These are phyloP conservation scores for Annulohypoxylon maeteangense DNA, from an alignment of 495 filamentous ascomycete species.

Conservation along the genomic window DNA sequence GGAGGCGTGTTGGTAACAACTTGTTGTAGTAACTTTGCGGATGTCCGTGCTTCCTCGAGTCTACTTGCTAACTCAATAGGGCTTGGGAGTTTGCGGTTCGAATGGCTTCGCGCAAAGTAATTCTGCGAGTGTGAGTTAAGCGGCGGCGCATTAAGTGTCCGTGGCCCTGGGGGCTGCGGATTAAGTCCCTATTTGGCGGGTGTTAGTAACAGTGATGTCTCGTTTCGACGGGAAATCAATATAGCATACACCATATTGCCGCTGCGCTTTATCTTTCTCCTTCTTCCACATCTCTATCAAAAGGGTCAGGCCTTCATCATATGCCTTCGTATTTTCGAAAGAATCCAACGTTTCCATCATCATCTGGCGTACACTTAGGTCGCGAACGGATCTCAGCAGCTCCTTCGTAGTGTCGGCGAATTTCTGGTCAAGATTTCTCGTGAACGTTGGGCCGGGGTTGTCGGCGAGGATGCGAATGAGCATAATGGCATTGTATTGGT, in stretches of 20 bases:
- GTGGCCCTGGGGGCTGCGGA: conserved; percentile 32
- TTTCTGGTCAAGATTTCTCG: conserved; percentile 82
- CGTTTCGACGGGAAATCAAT: not conserved
- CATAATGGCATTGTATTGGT: conserved; percentile 98
- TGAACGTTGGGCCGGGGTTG: conserved; percentile 91
- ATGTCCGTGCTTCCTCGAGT: conserved; percentile 88
- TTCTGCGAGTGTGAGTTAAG: conserved; percentile 48
- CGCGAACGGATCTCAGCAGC: conserved; percentile 74
- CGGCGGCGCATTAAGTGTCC: conserved; percentile 36
- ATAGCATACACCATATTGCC: conserved; percentile 53
- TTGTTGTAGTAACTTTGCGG: conserved; percentile 89
- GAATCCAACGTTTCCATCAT: conserved; percentile 83
- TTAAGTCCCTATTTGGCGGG: conserved; percentile 39
- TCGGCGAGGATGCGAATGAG: conserved; percentile 90
- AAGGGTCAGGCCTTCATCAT: conserved; percentile 74
- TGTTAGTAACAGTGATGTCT: conserved; percentile 4
- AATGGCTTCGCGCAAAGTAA: conserved; percentile 58
- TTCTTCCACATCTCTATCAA: conserved; percentile 88
- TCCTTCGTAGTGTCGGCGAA: conserved; percentile 82
- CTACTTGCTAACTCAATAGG: conserved; percentile 84
- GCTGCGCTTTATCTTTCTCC: conserved; percentile 74
- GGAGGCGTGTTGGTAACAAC: conserved; percentile 85
- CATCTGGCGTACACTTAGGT: conserved; percentile 78
- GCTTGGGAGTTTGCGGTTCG: conserved; percentile 67
- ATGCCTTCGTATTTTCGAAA: conserved; percentile 72